Base-by-base conservation (phyloP, 2,329 filamentous ascomycete species). In the Pseudocercospora cruenta region DNA sequence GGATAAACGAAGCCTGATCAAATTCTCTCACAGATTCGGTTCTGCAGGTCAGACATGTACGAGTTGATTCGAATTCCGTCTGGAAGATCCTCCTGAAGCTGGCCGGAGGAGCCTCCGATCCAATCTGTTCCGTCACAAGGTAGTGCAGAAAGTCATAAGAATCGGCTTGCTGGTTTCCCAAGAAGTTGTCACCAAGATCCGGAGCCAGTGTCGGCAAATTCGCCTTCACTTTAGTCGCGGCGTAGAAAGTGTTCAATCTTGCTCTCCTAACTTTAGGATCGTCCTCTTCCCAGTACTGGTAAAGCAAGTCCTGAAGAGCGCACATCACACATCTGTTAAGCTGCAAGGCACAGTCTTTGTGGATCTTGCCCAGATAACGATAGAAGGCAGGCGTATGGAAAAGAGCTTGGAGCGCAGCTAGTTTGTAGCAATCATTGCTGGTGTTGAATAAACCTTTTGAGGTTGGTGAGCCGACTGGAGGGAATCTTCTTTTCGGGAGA, bases 381-480 rank as follows among this genome's bases (percentile, higher is more conserved):
- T 62, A 66, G 60, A 69, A 69, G 2, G 49, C 63, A 19, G 67
- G 63, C 4, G 59, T 43, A 12, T 67, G 65, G 31, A 69, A 62
- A 2, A 67, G 33, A 28, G 54, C 58, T 57, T 67, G 65, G 16
- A 67, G 26, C 14, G 58, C 24, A 9, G 67, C 60, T 26, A 55
- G 65, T 1, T 66, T 49, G 58, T 67, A 67, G 58, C 67, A 69
- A 33, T 64, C 33, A 21, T 62, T 64, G 4, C 31, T 57, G 2
- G 36, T 21, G n/a, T 72, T 72, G 24, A 31, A 0, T 4, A 71
- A 47, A 19, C 69, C 67, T 57, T 68, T 68, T 16, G 61, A 60
- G 3, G n/a, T 21, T 3, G 63, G 60, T 3, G 10, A 19, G 10
- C 21, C 21, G 2, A 66, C 26, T 3, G 45, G 12, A 21, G 64